A percentile compares a stretch with the other conserved stretches of the same genome.
Evolutionary conservation across 805 yeast genomes (phyloP).

Genomic region (Ogataea ramenticola): DNA sequence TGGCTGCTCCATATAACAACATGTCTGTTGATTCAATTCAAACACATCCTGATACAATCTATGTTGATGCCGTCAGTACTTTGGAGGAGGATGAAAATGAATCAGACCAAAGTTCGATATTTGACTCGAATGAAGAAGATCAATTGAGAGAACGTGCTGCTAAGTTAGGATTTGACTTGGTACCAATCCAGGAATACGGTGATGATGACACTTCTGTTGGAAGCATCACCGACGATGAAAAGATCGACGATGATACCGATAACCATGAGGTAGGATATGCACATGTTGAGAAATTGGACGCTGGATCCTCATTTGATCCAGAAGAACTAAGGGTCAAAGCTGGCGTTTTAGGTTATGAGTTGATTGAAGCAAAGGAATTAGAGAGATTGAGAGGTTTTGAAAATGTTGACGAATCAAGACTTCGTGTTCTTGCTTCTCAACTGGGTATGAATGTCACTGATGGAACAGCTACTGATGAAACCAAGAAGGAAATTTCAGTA

Average conservation of each 20-base stretch:
- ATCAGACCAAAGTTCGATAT: conserved; percentile 1
- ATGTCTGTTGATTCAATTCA: conserved; percentile 13
- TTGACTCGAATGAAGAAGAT: conserved; percentile 20
- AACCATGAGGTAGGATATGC: neutral
- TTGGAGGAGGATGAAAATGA: conserved; percentile 6
- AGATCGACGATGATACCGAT: neutral
- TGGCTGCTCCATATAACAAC: neutral
- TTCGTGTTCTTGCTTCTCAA: conserved; percentile 16
- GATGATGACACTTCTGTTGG: conserved; percentile 18
- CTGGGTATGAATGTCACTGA: conserved; percentile 11
- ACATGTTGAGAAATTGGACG: conserved; percentile 5
- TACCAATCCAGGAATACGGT: conserved; percentile 18
- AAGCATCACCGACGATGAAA: conserved; percentile 7
- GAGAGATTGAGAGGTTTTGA: conserved; percentile 5
- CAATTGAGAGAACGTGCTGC: conserved; percentile 27
- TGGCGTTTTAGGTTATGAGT: conserved; percentile 11
- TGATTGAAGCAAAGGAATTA: conserved; percentile 9
- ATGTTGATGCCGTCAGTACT: conserved; percentile 14
- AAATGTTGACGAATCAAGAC: conserved; percentile 4
- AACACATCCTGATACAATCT: conserved; percentile 2
- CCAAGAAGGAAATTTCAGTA: neutral
- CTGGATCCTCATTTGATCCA: conserved; percentile 2
- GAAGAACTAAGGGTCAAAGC: conserved; percentile 11
- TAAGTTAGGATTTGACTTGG: conserved; percentile 27
- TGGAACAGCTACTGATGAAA: neutral